phyloP scores from a whole-genome alignment of 495 filamentous ascomycete species.

The Hypoxylon crocopeplum region DNA sequence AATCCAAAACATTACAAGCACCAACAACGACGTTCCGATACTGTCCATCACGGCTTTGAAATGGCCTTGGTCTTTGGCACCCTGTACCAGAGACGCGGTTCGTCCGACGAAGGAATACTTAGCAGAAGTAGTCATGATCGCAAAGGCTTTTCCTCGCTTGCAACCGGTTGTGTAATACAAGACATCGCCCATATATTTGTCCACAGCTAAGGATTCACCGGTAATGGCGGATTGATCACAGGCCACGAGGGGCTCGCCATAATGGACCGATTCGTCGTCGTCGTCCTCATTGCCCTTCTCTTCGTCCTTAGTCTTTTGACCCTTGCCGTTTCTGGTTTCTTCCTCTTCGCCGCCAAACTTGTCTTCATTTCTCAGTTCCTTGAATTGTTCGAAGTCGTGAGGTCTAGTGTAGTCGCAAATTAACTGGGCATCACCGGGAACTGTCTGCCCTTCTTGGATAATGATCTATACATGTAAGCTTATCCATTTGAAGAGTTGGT shows the following conservation, averaged over 20 bases:
- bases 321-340: slow-evolving; percentile 23
- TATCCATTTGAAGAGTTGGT: background rate
- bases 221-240: slow-evolving; percentile 93
- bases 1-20: slow-evolving; percentile 80
- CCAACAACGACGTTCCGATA: slow-evolving; percentile 81
- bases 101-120: slow-evolving; percentile 88
- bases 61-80: slow-evolving; percentile 74
- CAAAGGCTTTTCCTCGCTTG: slow-evolving; percentile 83
- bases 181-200: slow-evolving; percentile 78
- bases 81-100: slow-evolving; percentile 80
- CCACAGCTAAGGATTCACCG: slow-evolving; percentile 89
- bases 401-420: slow-evolving; percentile 79
- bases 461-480: slow-evolving; percentile 54
- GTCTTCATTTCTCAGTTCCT: slow-evolving; percentile 63
- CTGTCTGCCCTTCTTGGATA: slow-evolving; percentile 76
- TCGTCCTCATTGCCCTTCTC: slow-evolving; percentile 73
- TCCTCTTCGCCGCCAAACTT: slow-evolving; percentile 64
- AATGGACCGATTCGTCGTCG: slow-evolving; percentile 80
- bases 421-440: slow-evolving; percentile 75
- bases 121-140: slow-evolving; percentile 80
- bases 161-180: slow-evolving; percentile 84
- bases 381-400: slow-evolving; percentile 74
- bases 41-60: slow-evolving; percentile 87
- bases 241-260: slow-evolving; percentile 77
- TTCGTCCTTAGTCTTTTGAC: slow-evolving; percentile 51